These are phyloP conservation scores for Ambrosia trifida DNA, from an alignment of 129 eudicot species.

Conservation along the genomic window DNA sequence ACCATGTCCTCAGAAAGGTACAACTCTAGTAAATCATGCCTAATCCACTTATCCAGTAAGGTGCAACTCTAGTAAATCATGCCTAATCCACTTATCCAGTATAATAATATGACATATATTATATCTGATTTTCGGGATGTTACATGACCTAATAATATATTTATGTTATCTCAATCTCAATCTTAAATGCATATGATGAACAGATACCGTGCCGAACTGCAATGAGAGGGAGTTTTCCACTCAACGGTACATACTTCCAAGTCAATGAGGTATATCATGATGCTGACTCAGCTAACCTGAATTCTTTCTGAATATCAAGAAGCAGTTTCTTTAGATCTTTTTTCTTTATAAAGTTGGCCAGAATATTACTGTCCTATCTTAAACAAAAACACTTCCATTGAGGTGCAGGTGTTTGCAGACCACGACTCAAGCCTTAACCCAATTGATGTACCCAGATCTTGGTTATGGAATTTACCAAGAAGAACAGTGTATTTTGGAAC, in stretches of 20 bases:
- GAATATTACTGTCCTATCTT: background rate
- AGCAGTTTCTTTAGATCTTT: background rate
- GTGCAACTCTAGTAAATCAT: too few relatives aligned
- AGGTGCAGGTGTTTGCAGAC: conserved; percentile 86
- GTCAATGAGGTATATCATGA: conserved; percentile 78
- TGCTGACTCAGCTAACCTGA: conserved; percentile 5
- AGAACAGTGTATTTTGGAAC: conserved; percentile 92
- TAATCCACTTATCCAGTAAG: too few relatives aligned
- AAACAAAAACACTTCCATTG: conserved; percentile 5
- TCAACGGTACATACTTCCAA: conserved; percentile 95
- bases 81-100: too few relatives aligned
- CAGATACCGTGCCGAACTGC: conserved; percentile 98
- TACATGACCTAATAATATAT: background rate
- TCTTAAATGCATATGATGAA: conserved; percentile 13
- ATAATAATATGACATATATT: background rate
- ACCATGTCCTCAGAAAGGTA: too few relatives aligned
- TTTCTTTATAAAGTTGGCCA: background rate
- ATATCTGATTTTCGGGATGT: background rate
- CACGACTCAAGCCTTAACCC: conserved; percentile 83
- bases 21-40: too few relatives aligned
- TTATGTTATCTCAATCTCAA: conserved; percentile 8
- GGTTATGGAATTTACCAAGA: conserved; percentile 82
- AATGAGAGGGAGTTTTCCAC: conserved; percentile 90
- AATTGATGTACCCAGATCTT: conserved; percentile 71
- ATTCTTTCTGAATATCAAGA: background rate